Base-by-base conservation (phyloP, 176 grass and related monocot species). In the Alopecurus myosuroides region DNA sequence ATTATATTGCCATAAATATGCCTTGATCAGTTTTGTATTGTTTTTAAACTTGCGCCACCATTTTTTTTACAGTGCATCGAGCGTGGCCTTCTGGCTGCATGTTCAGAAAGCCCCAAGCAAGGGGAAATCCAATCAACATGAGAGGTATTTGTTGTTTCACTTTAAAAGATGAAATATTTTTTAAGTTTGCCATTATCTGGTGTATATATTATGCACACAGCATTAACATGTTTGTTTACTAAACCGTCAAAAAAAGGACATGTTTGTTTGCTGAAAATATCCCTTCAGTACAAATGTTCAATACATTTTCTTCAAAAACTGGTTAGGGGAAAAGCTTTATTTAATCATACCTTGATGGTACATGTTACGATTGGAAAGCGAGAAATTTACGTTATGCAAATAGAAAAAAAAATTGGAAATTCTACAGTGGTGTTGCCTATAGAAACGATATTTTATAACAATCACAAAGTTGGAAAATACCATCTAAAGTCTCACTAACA, bases 31-130 rank as follows among this genome's bases (percentile, higher is more conserved):
- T 76, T 26, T 53, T 74, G 44, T 25, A 40, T 9, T 11, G 42
- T 75, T 89, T 45, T 49, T 60, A 50, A 78, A 10, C 22, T 51
- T 42, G 5, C 26, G 30, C 56, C 18, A 20, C 65, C 56, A 60
- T 82, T 0, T 34, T 52, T 86, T 40, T 84, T 46, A 31, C 80
- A 94, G 92, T 84, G 92, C 70, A 94, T 94, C 23, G 88, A 94
- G 74, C 83, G 53, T 28, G 92, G 92, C 52, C 86, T 94, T 81
- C 72, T 90, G 23, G 88, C 76, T 67, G 92, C 83, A 45, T 86
- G 88, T 73, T 91, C 83, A 40, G 89, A 84, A 77, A 81, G 53
- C 51, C 42, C 79, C 53, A 88, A 70, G 35, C 56, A 71, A 40
- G 50, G 66, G 58, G 75, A 55, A 82, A 81, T 41, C 30, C 75